Evolutionary conservation across 2,329 filamentous ascomycete species (phyloP), one percentile per base, ranked within the genome.

Genomic region (Aspergillus udagawae): DNA sequence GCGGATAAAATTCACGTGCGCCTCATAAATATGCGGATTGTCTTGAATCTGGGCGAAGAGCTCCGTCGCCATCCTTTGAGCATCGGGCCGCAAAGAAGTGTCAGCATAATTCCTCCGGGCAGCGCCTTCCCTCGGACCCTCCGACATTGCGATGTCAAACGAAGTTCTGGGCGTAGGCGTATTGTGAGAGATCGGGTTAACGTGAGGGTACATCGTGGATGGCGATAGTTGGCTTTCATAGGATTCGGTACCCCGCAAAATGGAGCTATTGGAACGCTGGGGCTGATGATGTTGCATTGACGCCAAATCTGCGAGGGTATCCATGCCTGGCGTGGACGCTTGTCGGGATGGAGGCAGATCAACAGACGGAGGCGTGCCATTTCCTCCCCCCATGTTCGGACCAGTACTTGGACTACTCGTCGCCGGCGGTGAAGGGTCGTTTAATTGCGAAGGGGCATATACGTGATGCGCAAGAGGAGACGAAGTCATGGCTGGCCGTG

Each of bases 271-370:
- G 44, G 71, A 67, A 29, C 73, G 73, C 54, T 74, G 70, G 7
- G 74, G 72, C 56, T 78, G 76, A 53, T 77, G 77, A 54, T 75
- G 75, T 65, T 79, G 78, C 71, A 79, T 77, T 14, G 76, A 75
- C 41, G 77, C 77, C 29, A 79, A 65, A 59, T 80, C 78, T 28
- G 77, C 77, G 54, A 80, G 65, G n/a, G 76, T 75, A 60, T 80
- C 78, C 71, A 80, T 79, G n/a, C 75, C 77, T 2, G 75, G 73
- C 4, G 77, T 78, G 12, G 78, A 77, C 2, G 74, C 69, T 42
- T 76, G 73, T 60, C 76, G 70, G 23, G 71, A 66, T n/a, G 71
- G 64, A 47, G 68, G 67, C 35, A 70, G 65, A 7, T 74, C 70
- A 42, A 66, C 64, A 20, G 69, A 67, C 20, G 71, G 68, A 3